Percentiles rank a stretch among this genome's conserved stretches.
These are phyloP conservation scores for Begonia peltatifolia DNA, from an alignment of 306 rosid genomes.

Conservation along the genomic window DNA sequence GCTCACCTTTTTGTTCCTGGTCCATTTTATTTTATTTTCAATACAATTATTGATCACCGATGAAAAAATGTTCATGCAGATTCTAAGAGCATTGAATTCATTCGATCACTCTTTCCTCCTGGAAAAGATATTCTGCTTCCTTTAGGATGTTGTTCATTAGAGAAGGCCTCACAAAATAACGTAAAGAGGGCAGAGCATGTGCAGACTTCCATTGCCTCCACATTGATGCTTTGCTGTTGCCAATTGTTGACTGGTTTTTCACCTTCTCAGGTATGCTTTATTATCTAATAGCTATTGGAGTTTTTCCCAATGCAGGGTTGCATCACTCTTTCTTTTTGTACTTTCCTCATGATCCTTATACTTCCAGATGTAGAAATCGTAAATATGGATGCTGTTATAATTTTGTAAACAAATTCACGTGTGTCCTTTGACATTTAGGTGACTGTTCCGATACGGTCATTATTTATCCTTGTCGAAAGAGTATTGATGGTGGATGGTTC, in stretches of 20 bases:
- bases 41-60: too few species aligned
- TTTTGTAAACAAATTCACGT: too few species aligned
- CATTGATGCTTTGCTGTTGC: conserved; percentile 57
- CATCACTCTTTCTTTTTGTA: too few species aligned
- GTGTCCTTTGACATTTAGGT: conserved; percentile 31
- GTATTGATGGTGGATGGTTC: conserved; percentile 67
- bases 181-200: conserved; percentile 31
- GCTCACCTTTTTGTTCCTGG: too few species aligned
- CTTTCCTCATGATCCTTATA: too few species aligned
- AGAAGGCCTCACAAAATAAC: conserved; percentile 21
- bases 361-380: conserved; percentile 2
- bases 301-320: not conserved
- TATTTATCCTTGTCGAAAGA: conserved; percentile 58
- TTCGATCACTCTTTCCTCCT: conserved; percentile 35
- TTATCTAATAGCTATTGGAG: conserved; percentile 3
- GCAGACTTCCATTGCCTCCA: conserved; percentile 29
- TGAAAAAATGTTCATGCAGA: conserved; percentile 26
- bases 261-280: conserved; percentile 48
- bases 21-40: too few species aligned
- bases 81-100: conserved; percentile 22
- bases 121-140: conserved; percentile 55
- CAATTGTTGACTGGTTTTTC: conserved; percentile 58
- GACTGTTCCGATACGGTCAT: conserved; percentile 42
- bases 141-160: conserved; percentile 34
- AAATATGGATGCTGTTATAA: conserved; percentile 3